Percentiles rank a stretch among this genome's conserved stretches.
phyloP scores from a whole-genome alignment of 306 rosid genomes.

The Quercus berberidifolia region DNA sequence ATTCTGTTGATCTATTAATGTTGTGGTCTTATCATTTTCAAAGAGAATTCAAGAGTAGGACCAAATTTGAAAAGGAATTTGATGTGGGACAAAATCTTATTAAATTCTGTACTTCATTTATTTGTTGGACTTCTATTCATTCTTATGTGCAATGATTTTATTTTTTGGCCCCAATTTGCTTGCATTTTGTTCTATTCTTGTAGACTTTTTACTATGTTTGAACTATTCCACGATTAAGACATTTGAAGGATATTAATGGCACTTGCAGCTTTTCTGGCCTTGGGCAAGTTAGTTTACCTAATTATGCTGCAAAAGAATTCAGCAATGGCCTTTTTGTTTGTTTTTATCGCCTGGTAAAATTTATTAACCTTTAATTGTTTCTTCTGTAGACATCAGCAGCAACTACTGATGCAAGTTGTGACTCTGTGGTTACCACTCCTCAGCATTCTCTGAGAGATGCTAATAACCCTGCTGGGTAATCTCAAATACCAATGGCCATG shows the following conservation, averaged over 20 bases:
- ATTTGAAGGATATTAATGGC: neutral
- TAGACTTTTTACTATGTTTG: neutral
- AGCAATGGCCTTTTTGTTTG: neutral
- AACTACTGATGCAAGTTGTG: slow-evolving; percentile 88
- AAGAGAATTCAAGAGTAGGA: neutral
- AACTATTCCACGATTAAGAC: neutral
- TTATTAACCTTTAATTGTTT: slow-evolving; percentile 10
- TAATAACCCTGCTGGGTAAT: slow-evolving; percentile 97
- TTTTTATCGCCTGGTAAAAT: slow-evolving; percentile 2
- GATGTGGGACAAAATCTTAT: neutral
- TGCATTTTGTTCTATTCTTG: neutral
- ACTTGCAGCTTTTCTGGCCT: neutral
- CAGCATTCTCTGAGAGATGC: slow-evolving; percentile 82
- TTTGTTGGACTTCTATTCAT: neutral
- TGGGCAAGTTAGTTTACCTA: neutral
- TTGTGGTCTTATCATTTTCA: neutral
- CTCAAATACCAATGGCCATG: slow-evolving; percentile 4
- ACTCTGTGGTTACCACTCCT: slow-evolving; percentile 84
- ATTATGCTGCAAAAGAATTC: slow-evolving; percentile 3
- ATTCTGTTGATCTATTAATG: neutral
- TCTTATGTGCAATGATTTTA: neutral
- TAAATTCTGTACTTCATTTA: neutral
- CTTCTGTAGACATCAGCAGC: slow-evolving; percentile 65
- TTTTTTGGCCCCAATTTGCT: neutral
- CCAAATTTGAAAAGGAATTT: neutral